Evolutionary conservation across 2,329 filamentous ascomycete genomes (phyloP).

Genomic region (Polytolypa hystricis): DNA sequence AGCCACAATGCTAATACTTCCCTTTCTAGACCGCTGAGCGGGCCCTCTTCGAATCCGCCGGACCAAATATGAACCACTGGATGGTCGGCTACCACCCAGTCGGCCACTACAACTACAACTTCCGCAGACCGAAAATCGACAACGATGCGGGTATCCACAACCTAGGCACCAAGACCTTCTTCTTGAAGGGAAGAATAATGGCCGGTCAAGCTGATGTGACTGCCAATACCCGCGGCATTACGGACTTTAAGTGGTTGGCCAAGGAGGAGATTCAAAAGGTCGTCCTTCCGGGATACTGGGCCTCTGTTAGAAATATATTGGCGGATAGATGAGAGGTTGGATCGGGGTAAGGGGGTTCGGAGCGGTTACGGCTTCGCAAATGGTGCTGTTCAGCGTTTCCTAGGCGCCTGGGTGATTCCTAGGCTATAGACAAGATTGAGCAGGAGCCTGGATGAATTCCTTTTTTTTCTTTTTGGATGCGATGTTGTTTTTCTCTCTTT

Average conservation of each 20-base stretch:
- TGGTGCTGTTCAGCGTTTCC: too few relatives aligned
- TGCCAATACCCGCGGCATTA: constrained; percentile 58
- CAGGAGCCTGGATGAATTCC: too few relatives aligned
- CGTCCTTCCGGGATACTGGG: constrained; percentile 60
- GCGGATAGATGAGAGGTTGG: constrained; percentile 52
- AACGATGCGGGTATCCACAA: constrained; percentile 27
- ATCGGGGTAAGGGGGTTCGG: too few relatives aligned
- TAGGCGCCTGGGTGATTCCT: too few relatives aligned
- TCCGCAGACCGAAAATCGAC: constrained; percentile 37
- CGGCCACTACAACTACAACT: constrained; percentile 59
- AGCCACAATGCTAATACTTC: constrained; percentile 3
- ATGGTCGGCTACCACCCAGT: constrained; percentile 83
- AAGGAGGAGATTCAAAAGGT: constrained; percentile 70
- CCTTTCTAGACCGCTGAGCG: constrained; percentile 62
- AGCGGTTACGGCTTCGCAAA: too few relatives aligned
- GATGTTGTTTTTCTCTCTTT: too few relatives aligned
- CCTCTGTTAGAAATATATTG: constrained; percentile 70
- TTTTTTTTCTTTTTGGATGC: too few relatives aligned
- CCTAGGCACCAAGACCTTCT: constrained; percentile 76
- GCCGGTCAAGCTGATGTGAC: constrained; percentile 70
- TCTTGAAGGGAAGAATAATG: constrained; percentile 94
- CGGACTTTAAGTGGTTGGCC: constrained; percentile 85
- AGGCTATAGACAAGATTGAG: too few relatives aligned
- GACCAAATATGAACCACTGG: constrained; percentile 98
- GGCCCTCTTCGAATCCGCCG: constrained; percentile 64